Evolutionary conservation across 148 eudicot genomes (phyloP).

Genomic region (Heliosperma pusillum): DNA sequence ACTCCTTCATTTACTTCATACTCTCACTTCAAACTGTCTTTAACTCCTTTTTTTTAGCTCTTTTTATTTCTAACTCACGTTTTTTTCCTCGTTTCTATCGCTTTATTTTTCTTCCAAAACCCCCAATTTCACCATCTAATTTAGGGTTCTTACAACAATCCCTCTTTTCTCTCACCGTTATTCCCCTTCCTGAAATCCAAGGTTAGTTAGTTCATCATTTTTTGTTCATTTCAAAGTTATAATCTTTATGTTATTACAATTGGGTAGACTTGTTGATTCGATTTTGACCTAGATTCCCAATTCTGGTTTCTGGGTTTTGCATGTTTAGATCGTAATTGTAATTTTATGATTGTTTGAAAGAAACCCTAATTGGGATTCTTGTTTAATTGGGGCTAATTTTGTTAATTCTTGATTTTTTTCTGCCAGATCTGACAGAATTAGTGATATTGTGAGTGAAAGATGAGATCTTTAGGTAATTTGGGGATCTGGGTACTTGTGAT

Average conservation of each 20-base stretch:
- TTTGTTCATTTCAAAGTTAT: background rate
- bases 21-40: too few relatives aligned
- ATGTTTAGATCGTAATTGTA: constrained; percentile 1
- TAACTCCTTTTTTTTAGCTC: background rate
- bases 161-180: background rate
- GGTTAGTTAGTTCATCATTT: background rate
- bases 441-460: constrained; percentile 17
- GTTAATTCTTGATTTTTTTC: constrained; percentile 34
- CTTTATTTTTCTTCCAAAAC: background rate
- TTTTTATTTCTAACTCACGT: background rate
- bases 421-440: constrained; percentile 39
- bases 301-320: background rate
- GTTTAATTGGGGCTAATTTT: constrained; percentile 2
- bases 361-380: background rate
- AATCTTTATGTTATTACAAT: constrained; percentile 1
- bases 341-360: background rate
- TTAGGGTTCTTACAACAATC: background rate
- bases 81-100: constrained; percentile 2
- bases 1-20: background rate
- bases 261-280: background rate
- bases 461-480: constrained; percentile 43
- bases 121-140: background rate
- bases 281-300: too few relatives aligned
- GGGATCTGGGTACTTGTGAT: constrained; percentile 52
- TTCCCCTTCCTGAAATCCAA: background rate